Evolutionary conservation across 306 rosid species (phyloP).

Genomic region (Sesbania bispinosa): DNA sequence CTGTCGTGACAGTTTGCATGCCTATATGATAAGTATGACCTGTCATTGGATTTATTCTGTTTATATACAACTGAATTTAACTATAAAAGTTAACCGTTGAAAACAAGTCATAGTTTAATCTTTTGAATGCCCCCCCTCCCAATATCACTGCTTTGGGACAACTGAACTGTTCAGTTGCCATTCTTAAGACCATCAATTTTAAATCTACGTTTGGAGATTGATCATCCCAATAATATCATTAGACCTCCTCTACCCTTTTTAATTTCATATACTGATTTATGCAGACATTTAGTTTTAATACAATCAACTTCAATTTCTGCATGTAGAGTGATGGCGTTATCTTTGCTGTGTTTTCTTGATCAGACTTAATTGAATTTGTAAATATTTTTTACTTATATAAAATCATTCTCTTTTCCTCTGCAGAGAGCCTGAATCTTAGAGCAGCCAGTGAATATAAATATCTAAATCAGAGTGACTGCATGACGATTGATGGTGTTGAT

Average conservation of each 20-base stretch:
- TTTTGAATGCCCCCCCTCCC: too few relatives aligned
- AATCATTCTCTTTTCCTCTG: conserved; percentile 36
- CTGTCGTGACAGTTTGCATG: neutral
- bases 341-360: conserved; percentile 23
- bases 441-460: conserved; percentile 65
- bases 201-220: neutral
- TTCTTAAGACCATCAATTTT: neutral
- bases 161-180: neutral
- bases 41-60: neutral
- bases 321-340: neutral
- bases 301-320: conserved; percentile 14
- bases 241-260: neutral
- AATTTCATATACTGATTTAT: neutral
- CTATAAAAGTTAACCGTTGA: neutral
- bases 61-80: neutral
- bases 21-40: neutral
- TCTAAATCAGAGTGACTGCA: conserved; percentile 79
- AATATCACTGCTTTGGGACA: conserved; percentile 10
- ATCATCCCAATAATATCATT: neutral
- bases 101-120: conserved; percentile 9
- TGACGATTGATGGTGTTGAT: conserved; percentile 61
- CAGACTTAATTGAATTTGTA: conserved; percentile 2
- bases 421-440: conserved; percentile 79
- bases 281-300: neutral
- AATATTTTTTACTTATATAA: conserved; percentile 17